Percentiles rank a stretch among this genome's conserved stretches.
Conservation (phyloP, 352 stramenopile genomes). For the Phytophthora sojae region DNA sequence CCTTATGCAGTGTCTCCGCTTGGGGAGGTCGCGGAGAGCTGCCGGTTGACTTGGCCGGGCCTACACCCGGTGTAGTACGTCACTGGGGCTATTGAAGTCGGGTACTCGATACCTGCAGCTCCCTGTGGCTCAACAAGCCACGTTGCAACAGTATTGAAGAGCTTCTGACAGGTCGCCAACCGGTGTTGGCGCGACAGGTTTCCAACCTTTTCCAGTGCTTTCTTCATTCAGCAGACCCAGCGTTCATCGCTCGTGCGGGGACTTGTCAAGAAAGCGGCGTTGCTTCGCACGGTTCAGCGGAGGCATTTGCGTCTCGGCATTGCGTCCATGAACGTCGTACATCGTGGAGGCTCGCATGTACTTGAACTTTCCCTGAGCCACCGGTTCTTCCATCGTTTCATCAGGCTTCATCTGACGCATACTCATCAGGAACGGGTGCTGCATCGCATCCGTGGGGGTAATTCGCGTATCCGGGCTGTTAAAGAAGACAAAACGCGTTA, state of each 20-base stretch:
- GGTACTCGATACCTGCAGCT: not conserved
- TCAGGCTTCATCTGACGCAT: constrained; percentile 49
- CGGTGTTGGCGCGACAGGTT: not conserved
- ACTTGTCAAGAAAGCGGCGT: constrained; percentile 55
- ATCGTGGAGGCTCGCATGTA: constrained; percentile 55
- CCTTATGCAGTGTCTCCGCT: not conserved
- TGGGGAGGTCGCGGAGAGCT: not conserved
- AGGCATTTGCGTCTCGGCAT: constrained; percentile 40
- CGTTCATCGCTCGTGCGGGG: constrained; percentile 48
- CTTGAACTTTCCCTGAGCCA: constrained; percentile 56
- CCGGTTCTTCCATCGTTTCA: constrained; percentile 41
- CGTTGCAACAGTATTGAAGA: too few relatives aligned
- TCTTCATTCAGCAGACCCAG: constrained; percentile 7
- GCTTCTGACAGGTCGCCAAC: not conserved
- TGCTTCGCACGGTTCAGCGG: constrained; percentile 54
- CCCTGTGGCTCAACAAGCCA: too few relatives aligned
- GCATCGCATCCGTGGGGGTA: constrained; percentile 91
- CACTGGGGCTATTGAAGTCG: not conserved
- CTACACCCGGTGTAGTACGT: constrained; percentile 4
- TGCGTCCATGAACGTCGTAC: constrained; percentile 46
- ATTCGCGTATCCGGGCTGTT: constrained; percentile 90
- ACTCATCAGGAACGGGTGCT: constrained; percentile 93
- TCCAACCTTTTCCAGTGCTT: constrained; percentile 16
- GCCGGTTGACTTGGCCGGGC: constrained; percentile 2
- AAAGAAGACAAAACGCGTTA: constrained; percentile 6